phyloP scores from a whole-genome alignment of 1,284 basidiomycete genomes.

The Trichosporon coremiiforme region DNA sequence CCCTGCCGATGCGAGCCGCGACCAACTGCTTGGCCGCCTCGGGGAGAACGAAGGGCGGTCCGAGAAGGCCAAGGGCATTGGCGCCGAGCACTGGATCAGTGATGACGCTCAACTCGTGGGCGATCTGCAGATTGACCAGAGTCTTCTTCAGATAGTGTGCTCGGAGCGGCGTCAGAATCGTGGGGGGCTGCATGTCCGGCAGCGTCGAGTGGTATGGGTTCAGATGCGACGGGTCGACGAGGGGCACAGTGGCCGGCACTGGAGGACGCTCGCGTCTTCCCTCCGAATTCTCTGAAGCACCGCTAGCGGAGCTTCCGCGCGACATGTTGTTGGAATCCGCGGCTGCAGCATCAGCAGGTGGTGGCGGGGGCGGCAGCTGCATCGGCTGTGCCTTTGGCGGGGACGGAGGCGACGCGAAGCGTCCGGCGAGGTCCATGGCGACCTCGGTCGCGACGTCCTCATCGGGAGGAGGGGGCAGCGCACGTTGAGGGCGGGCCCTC shows the following conservation, averaged over 20 bases:
- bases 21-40: slow-evolving; percentile 60
- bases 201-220: slow-evolving; percentile 46
- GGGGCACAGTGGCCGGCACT: slow-evolving; percentile 26
- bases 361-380: slow-evolving; percentile 25
- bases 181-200: slow-evolving; percentile 40
- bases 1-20: slow-evolving; percentile 33
- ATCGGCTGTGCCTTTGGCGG: slow-evolving; percentile 34
- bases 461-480: slow-evolving; percentile 39
- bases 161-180: slow-evolving; percentile 72
- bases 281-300: slow-evolving; percentile 6
- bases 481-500: slow-evolving; percentile 35
- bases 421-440: slow-evolving; percentile 39
- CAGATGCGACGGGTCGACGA: slow-evolving; percentile 39
- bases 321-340: not conserved
- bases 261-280: slow-evolving; percentile 26
- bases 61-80: slow-evolving; percentile 80
- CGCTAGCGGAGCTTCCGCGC: not conserved
- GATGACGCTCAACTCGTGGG: slow-evolving; percentile 71
- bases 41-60: slow-evolving; percentile 76
- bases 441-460: slow-evolving; percentile 41
- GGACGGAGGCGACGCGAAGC: slow-evolving; percentile 45
- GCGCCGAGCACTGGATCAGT: slow-evolving; percentile 63
- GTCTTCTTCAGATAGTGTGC: slow-evolving; percentile 96
- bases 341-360: not conserved
- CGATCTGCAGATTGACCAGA: slow-evolving; percentile 83